A percentile compares a stretch with the other conserved stretches of the same genome.
Conservation (phyloP, 192 early-diverging fungal genomes). For the Entophlyctis luteolus region DNA sequence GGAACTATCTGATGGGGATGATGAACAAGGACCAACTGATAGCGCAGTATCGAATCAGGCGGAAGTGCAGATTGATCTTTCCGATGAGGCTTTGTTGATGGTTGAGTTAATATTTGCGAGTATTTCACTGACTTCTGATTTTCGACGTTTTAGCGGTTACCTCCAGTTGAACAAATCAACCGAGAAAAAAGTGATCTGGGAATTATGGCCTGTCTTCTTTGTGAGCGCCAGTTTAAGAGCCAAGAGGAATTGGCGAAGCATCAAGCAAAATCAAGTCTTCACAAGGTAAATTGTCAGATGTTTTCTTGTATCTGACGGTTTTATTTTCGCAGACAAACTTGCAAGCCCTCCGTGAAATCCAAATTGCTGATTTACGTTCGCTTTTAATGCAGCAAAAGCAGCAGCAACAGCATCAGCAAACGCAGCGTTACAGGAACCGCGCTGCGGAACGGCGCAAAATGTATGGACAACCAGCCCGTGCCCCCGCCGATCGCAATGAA, state of each 20-base stretch:
- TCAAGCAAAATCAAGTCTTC: constrained; percentile 53
- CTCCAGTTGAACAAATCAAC: constrained; percentile 33
- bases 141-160: constrained; percentile 18
- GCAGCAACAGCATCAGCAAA: constrained; percentile 18
- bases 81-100: constrained; percentile 26
- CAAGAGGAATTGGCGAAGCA: constrained; percentile 50
- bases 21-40: background rate
- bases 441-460: constrained; percentile 62
- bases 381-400: background rate
- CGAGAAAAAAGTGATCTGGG: constrained; percentile 34
- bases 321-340: constrained; percentile 24
- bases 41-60: background rate
- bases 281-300: constrained; percentile 38
- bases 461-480: constrained; percentile 54
- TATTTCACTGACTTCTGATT: background rate
- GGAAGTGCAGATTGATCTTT: constrained; percentile 13
- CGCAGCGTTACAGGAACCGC: constrained; percentile 49
- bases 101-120: background rate
- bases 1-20: background rate
- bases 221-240: constrained; percentile 56
- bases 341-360: constrained; percentile 13
- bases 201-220: constrained; percentile 55
- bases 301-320: no score
- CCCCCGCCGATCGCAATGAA: constrained; percentile 10
- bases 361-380: constrained; percentile 9